A percentile compares a stretch with the other conserved stretches of the same genome.
Evolutionary conservation across 73 alveolate species (phyloP).

Genomic region (Tetrahymena thermophila): DNA sequence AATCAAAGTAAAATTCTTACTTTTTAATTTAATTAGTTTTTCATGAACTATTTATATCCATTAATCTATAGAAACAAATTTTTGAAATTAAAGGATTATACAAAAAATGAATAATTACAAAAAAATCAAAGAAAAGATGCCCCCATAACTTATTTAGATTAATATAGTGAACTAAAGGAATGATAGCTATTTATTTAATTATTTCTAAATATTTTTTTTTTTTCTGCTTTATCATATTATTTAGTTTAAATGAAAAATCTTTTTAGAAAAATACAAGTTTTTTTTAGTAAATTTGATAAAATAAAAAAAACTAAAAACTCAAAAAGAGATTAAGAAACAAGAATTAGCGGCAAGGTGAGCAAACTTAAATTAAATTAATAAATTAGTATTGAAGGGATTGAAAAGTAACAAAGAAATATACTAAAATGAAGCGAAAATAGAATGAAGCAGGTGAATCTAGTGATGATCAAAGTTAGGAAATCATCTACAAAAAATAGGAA

Average conservation of each 20-base stretch:
- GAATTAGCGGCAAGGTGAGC: constrained; percentile 2
- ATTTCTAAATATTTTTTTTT: not conserved
- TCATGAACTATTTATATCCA: not conserved
- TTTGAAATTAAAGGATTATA: no score
- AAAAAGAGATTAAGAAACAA: not conserved
- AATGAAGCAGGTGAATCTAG: not conserved
- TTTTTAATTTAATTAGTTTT: no score
- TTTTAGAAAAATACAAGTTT: not conserved
- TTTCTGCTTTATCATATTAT: not conserved
- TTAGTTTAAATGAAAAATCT: not conserved
- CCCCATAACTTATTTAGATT: not conserved
- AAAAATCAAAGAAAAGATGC: not conserved
- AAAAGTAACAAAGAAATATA: not conserved
- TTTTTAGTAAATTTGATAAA: not conserved
- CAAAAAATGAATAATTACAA: not conserved
- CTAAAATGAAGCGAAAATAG: not conserved
- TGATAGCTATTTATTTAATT: not conserved
- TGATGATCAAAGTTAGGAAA: not conserved
- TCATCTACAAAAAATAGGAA: not conserved
- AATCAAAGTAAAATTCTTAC: not conserved
- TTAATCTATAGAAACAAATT: not conserved
- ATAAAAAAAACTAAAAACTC: not conserved
- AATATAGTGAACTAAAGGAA: not conserved
- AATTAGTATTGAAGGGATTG: not conserved
- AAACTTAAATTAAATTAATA: not conserved